phyloP scores from a whole-genome alignment of 805 yeast species.

The Yarrowia alimentaria region DNA sequence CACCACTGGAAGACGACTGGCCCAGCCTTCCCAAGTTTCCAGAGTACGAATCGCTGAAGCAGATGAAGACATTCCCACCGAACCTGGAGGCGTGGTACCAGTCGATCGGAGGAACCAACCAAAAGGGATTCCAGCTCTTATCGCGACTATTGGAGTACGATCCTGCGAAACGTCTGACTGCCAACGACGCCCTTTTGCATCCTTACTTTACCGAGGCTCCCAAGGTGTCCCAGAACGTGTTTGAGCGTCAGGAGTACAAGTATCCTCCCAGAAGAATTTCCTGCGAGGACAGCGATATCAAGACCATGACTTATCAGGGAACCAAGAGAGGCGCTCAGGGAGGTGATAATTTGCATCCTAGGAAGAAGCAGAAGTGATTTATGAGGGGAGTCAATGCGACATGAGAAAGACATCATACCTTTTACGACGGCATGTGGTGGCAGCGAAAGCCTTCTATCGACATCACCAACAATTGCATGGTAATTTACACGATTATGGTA shows the following conservation, averaged over 20 bases:
- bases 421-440: too few relatives aligned
- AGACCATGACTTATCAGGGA: slow-evolving; percentile 40
- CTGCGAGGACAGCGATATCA: slow-evolving; percentile 80
- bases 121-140: slow-evolving; percentile 63
- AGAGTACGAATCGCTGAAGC: slow-evolving; percentile 66
- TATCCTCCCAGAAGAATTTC: slow-evolving; percentile 88
- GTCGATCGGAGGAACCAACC: slow-evolving; percentile 71
- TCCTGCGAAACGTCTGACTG: slow-evolving; percentile 76
- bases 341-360: slow-evolving; percentile 32
- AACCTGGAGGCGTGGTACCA: slow-evolving; percentile 84
- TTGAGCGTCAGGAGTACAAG: slow-evolving; percentile 66
- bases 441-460: too few relatives aligned
- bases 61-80: slow-evolving; percentile 59
- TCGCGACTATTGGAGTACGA: slow-evolving; percentile 72
- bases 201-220: slow-evolving; percentile 75
- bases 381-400: too few relatives aligned
- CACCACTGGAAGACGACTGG: slow-evolving; percentile 80
- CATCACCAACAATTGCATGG: too few relatives aligned
- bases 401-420: too few relatives aligned
- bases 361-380: slow-evolving; percentile 37
- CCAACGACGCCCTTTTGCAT: slow-evolving; percentile 71
- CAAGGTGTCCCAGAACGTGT: slow-evolving; percentile 69
- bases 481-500: too few relatives aligned
- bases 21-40: slow-evolving; percentile 77
- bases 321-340: slow-evolving; percentile 38